These are phyloP conservation scores for Suhomyces sp. DNA, from an alignment of 805 yeast genomes.

Conservation along the genomic window DNA sequence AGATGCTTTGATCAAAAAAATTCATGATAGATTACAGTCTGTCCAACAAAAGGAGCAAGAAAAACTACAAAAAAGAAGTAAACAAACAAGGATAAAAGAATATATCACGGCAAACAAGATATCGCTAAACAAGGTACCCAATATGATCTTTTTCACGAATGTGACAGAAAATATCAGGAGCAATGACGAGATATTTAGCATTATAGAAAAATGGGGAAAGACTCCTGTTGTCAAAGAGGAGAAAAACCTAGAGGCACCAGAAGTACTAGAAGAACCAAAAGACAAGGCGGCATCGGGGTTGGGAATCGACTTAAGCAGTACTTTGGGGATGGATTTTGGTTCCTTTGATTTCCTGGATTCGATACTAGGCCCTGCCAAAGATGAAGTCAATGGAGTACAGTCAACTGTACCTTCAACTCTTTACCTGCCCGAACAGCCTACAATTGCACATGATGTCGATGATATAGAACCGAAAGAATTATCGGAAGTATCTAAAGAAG, in stretches of 20 bases:
- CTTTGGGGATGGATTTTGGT: conserved; percentile 24
- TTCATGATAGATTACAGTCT: not conserved
- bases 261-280: conserved; percentile 5
- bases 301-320: conserved; percentile 9
- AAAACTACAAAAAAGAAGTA: conserved; percentile 1
- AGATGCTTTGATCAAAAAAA: conserved; percentile 14
- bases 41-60: conserved; percentile 6
- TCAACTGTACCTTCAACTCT: not conserved
- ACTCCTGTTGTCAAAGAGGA: conserved; percentile 10
- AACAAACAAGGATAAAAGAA: conserved; percentile 3
- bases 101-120: conserved; percentile 10
- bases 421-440: conserved; percentile 1
- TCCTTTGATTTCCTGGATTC: conserved; percentile 5
- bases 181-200: conserved; percentile 10
- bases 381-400: not conserved
- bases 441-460: not conserved
- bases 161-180: conserved; percentile 12
- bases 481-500: not conserved
- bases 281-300: conserved; percentile 10
- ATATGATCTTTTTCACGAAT: conserved; percentile 13
- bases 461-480: not conserved
- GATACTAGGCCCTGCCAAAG: not conserved
- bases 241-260: conserved; percentile 2
- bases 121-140: conserved; percentile 15
- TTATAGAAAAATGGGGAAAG: conserved; percentile 23